Conservation (phyloP, 768 basidiomycete species). For the Tricholoma sp. region DNA sequence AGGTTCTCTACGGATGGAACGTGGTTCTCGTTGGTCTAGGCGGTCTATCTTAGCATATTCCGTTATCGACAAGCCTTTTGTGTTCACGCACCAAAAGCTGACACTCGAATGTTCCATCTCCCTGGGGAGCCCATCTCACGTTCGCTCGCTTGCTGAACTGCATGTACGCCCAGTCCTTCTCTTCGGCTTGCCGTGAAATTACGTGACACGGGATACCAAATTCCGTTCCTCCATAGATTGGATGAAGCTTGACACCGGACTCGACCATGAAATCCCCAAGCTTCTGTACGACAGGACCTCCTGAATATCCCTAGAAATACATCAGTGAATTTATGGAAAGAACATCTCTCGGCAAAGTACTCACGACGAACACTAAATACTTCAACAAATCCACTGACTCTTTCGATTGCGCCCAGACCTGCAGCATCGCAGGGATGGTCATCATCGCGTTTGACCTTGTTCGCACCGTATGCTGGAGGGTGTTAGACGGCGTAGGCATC, state of each 20-base stretch:
- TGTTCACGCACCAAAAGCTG: no score
- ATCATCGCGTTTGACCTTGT: constrained; percentile 26
- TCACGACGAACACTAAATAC: constrained; percentile 4
- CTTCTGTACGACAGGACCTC: constrained; percentile 10
- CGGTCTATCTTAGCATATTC: no score
- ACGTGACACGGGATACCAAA: constrained; percentile 10
- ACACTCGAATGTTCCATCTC: constrained; percentile 22
- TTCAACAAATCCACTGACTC: constrained; percentile 15
- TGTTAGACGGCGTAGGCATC: constrained; percentile 33
- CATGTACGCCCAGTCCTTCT: constrained; percentile 15
- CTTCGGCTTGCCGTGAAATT: constrained; percentile 9
- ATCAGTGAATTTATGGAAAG: no score
- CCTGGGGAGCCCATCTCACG: constrained; percentile 25
- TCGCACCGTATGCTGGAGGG: constrained; percentile 28
- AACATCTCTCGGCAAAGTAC: no score
- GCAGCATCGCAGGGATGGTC: constrained; percentile 34
- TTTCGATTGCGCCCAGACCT: constrained; percentile 30
- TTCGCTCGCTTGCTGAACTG: constrained; percentile 10
- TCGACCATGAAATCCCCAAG: constrained; percentile 7
- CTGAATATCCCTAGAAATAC: constrained; percentile 8
- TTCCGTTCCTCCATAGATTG: constrained; percentile 13
- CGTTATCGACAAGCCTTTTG: no score
- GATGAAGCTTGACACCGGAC: constrained; percentile 9
- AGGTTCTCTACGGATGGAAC: constrained; percentile 29
- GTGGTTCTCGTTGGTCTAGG: constrained; percentile 22